Evolutionary conservation across 805 yeast species (phyloP).

Genomic region (Ogataea populi-albae): DNA sequence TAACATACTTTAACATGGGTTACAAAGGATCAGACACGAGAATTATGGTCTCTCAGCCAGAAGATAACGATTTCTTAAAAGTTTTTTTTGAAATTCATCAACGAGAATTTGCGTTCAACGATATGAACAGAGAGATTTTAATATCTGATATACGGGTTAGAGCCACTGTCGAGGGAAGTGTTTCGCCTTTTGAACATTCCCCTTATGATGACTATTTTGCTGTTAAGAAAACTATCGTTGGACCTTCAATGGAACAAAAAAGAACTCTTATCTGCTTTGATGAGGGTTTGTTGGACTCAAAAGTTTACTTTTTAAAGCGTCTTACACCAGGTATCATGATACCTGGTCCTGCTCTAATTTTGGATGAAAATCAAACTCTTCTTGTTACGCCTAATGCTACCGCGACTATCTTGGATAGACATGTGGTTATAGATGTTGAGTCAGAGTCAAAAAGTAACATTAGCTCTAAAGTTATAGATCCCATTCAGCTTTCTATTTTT

Average conservation of each 20-base stretch:
- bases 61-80: slow-evolving; percentile 19
- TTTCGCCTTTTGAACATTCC: slow-evolving; percentile 10
- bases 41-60: slow-evolving; percentile 35
- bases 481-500: slow-evolving; percentile 43
- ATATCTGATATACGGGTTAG: slow-evolving; percentile 41
- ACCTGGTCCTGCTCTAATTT: slow-evolving; percentile 43
- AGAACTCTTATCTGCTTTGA: slow-evolving; percentile 40
- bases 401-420: slow-evolving; percentile 35
- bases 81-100: slow-evolving; percentile 29
- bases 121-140: slow-evolving; percentile 24
- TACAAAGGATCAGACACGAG: slow-evolving; percentile 81
- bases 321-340: slow-evolving; percentile 50
- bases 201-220: slow-evolving; percentile 32
- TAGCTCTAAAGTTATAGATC: slow-evolving; percentile 41
- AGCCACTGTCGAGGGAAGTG: slow-evolving; percentile 70
- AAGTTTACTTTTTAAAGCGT: slow-evolving; percentile 47
- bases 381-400: slow-evolving; percentile 33
- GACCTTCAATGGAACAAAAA: slow-evolving; percentile 52
- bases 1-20: slow-evolving; percentile 61
- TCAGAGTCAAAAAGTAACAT: slow-evolving; percentile 32
- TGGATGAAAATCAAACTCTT: slow-evolving; percentile 38
- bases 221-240: slow-evolving; percentile 72
- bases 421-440: slow-evolving; percentile 29
- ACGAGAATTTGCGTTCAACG: slow-evolving; percentile 33
- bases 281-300: slow-evolving; percentile 21